Base-by-base conservation (phyloP, 148 eudicot genomes). In the Rhododendron kiyosumense region DNA sequence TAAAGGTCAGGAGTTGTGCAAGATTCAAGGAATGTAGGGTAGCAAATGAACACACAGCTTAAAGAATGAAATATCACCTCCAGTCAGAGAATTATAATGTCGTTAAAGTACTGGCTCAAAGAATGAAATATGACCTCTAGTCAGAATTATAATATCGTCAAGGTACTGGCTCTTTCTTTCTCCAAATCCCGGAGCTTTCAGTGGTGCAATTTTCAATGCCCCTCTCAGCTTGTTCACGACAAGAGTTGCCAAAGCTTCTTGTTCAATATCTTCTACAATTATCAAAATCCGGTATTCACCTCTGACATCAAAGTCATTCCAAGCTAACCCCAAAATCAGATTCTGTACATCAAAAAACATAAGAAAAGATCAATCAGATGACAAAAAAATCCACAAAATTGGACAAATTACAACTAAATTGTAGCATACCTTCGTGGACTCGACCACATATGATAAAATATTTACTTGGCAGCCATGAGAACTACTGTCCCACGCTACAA, bases 151-250 rank as follows among this genome's bases (percentile, higher is more conserved):
- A 86, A 94, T 93, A 61, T 94, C 96, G 85, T 94, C 95, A 71
- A 94, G 88, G 85, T 92, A 93, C 86, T 91, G 94, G 79, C 88
- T 92, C 82, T 81, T 91, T 36, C 96, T 88, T 28, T 92, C 96
- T 67, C 92, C 96, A 88, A 91, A 94, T 83, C 96, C 96, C 43
- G 96, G 96, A 79, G 94, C 92, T 85, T 93, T 94, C 87, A 94
- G 90, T 69, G 96, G 93, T 86, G 95, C 95, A 84, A 94, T 92
- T 89, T 91, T 94, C 78, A 94, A 89, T 24, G 94, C 88, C 61
- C 95, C 96, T 89, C 94, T 82, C 54, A 94, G 92, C 84, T 88
- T 93, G 94, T 94, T 94, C 59, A 94, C 95, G 69, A 94, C 96
- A 76, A 94, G 92, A 13, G 94, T 94, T 71, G 96, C 96, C 59